Evolutionary conservation across 2,329 filamentous ascomycete species (phyloP).

Genomic region (Leptosphaerulina australis): DNA sequence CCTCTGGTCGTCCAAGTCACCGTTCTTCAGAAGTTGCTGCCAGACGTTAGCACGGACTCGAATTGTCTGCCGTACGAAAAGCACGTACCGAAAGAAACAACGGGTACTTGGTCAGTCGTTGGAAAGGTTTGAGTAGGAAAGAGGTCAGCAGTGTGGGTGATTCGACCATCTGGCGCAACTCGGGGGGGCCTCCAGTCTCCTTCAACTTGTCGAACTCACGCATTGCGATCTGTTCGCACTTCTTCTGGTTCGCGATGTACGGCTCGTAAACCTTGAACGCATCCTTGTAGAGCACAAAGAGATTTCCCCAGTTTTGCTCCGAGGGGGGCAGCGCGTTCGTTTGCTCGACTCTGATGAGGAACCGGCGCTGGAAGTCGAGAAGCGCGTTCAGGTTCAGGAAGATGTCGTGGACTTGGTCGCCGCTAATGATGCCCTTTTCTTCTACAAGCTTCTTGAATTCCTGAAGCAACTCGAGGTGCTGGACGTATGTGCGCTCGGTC

Average conservation of each 20-base stretch:
- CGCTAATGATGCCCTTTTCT: constrained; percentile 83
- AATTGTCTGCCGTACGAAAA: constrained; percentile 2
- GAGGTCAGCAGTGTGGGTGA: constrained; percentile 88
- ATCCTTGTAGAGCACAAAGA: constrained; percentile 84
- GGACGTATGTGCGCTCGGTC: constrained; percentile 96
- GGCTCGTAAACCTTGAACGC: constrained; percentile 92
- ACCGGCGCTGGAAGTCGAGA: constrained; percentile 92
- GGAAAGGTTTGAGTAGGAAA: constrained; percentile 95
- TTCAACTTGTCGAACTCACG: constrained; percentile 87
- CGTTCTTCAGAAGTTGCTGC: constrained; percentile 86
- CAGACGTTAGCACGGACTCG: constrained; percentile 8
- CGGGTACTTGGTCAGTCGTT: constrained; percentile 92
- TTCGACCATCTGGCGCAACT: constrained; percentile 75
- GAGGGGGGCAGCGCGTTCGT: constrained; percentile 81
- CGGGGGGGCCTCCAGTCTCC: constrained; percentile 67
- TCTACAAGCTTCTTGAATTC: constrained; percentile 89
- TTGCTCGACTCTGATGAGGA: constrained; percentile 93
- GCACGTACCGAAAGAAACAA: constrained; percentile 79
- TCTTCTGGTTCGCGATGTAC: constrained; percentile 95
- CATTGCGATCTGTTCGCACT: constrained; percentile 83
- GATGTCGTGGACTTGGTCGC: constrained; percentile 90
- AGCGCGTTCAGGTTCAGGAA: constrained; percentile 96
- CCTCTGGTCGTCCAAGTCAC: constrained; percentile 70
- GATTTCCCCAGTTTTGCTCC: constrained; percentile 90
- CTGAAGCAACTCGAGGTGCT: constrained; percentile 93